phyloP scores from a whole-genome alignment of 805 yeast genomes.

The Aciculoconidium aculeatum region DNA sequence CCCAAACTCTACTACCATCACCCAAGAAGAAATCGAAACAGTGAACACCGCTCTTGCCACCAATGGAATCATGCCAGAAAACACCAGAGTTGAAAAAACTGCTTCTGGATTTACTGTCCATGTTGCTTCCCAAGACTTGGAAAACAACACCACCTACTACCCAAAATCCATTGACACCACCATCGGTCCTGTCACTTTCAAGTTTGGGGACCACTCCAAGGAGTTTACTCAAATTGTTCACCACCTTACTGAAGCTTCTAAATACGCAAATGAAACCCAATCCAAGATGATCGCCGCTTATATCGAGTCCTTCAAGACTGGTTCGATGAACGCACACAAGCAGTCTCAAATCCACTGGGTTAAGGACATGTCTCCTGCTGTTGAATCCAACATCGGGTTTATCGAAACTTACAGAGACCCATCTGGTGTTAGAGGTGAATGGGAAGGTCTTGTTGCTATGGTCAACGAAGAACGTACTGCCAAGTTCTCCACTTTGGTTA shows the following conservation, averaged over 20 bases:
- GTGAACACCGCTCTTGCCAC: conserved; percentile 62
- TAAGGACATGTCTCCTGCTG: conserved; percentile 72
- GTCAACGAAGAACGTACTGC: conserved; percentile 83
- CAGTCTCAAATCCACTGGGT: conserved; percentile 85
- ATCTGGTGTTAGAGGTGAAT: conserved; percentile 86
- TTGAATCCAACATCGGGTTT: conserved; percentile 75
- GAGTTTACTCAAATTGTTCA: conserved; percentile 60
- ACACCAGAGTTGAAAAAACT: conserved; percentile 65
- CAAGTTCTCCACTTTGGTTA: conserved; percentile 67
- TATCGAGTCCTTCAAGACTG: conserved; percentile 66
- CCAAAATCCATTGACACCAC: conserved; percentile 40
- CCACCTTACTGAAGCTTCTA: conserved; percentile 50
- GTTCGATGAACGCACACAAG: conserved; percentile 80
- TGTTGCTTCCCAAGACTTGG: conserved; percentile 60
- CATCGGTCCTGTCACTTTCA: conserved; percentile 43
- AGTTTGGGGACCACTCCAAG: conserved; percentile 71
- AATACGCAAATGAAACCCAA: conserved; percentile 66
- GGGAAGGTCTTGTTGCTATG: conserved; percentile 90
- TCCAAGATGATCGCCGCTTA: conserved; percentile 59
- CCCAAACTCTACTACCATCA: conserved; percentile 37
- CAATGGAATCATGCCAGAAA: conserved; percentile 66
- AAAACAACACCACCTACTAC: conserved; percentile 45
- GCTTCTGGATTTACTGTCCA: conserved; percentile 48
- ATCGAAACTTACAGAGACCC: conserved; percentile 93
- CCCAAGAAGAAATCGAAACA: conserved; percentile 58